Conservation (phyloP, 768 basidiomycete species). For the Boletus subcaerulescens region DNA sequence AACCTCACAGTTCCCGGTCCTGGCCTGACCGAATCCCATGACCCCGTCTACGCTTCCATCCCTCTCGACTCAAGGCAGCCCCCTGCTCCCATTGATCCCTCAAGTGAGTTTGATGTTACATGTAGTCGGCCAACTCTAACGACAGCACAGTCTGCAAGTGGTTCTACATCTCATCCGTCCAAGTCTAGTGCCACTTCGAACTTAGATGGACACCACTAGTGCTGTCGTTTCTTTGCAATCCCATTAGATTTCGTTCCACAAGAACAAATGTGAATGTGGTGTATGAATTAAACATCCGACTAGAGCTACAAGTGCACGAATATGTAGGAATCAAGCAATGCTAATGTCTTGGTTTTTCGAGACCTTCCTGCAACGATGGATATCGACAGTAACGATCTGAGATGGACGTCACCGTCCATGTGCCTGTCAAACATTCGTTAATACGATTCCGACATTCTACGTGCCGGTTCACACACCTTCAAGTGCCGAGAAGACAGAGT, state of each 20-base stretch:
- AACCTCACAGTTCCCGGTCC: slow-evolving; percentile 77
- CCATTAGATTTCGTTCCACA: not conserved
- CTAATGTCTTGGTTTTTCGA: slow-evolving; percentile 34
- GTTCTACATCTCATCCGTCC: slow-evolving; percentile 93
- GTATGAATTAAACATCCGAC: slow-evolving; percentile 7
- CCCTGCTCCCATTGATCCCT: slow-evolving; percentile 86
- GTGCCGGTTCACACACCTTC: slow-evolving; percentile 61
- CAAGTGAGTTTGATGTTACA: slow-evolving; percentile 52
- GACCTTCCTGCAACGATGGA: slow-evolving; percentile 60
- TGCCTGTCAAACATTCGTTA: slow-evolving; percentile 48
- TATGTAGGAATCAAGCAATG: slow-evolving; percentile 13
- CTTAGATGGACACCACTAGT: not conserved
- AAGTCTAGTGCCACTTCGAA: slow-evolving; percentile 45
- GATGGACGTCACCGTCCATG: slow-evolving; percentile 91
- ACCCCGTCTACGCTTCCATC: slow-evolving; percentile 60
- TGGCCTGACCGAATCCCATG: slow-evolving; percentile 60
- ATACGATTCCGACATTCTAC: not conserved
- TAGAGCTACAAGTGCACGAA: slow-evolving; percentile 28
- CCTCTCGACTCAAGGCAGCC: slow-evolving; percentile 81
- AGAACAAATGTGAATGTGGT: not conserved
- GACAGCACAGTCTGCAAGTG: slow-evolving; percentile 70
- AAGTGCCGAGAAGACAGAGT: slow-evolving; percentile 87
- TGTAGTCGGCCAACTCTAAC: slow-evolving; percentile 4
- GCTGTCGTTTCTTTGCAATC: slow-evolving; percentile 1
- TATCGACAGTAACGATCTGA: slow-evolving; percentile 89